phyloP scores from a whole-genome alignment of 257 asterid genomes.

The Scutellaria minor region DNA sequence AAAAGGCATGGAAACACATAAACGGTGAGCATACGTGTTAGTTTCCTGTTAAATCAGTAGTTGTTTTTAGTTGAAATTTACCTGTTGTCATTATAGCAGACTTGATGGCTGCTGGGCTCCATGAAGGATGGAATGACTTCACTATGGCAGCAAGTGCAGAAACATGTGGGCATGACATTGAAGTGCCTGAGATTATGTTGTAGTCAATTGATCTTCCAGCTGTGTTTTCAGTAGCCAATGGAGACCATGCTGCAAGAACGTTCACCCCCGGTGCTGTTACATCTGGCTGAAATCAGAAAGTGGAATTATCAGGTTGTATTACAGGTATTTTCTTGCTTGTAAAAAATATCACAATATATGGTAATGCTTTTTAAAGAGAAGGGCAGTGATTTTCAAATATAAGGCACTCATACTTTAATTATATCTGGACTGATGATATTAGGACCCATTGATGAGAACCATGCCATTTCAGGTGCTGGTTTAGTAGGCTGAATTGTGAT shows the following conservation, averaged over 20 bases:
- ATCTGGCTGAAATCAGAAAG: constrained; percentile 56
- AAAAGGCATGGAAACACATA: neutral
- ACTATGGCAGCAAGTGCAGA: constrained; percentile 64
- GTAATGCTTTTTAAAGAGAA: neutral
- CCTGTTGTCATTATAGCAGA: constrained; percentile 77
- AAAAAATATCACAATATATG: neutral
- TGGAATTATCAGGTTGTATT: constrained; percentile 9
- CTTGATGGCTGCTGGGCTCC: constrained; percentile 72
- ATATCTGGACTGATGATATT: constrained; percentile 60
- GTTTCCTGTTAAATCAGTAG: neutral
- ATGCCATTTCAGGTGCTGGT: constrained; percentile 60
- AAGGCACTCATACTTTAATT: constrained; percentile 46
- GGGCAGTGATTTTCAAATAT: neutral
- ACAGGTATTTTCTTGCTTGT: neutral
- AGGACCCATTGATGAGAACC: constrained; percentile 67
- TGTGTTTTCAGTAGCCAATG: constrained; percentile 41
- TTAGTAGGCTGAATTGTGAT: constrained; percentile 39
- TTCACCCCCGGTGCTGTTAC: constrained; percentile 66
- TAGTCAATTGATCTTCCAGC: constrained; percentile 52
- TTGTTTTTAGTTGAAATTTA: constrained; percentile 22
- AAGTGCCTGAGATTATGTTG: constrained; percentile 65
- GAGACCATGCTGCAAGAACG: constrained; percentile 74
- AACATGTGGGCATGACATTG: constrained; percentile 72
- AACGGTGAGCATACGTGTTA: neutral
- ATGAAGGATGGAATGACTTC: constrained; percentile 57